Evolutionary conservation across 495 filamentous ascomycete genomes (phyloP), one percentile per base, ranked within the genome.

Genomic region (Aspergillus sclerotioniger): DNA sequence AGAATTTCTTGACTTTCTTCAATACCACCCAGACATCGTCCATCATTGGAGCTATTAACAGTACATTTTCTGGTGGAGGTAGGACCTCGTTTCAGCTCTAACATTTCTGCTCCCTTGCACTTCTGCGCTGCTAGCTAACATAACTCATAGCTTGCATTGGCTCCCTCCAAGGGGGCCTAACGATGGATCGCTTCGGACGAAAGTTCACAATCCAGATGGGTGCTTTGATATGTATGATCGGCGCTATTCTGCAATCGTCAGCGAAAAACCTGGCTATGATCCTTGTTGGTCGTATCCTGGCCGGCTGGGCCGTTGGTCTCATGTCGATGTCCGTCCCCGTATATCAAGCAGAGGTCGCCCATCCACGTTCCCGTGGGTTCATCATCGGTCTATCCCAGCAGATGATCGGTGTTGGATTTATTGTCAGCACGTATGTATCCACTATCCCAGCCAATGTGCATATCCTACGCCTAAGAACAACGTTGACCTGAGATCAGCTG

Each of bases 301-400:
- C 82, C 2, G 84, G 86, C 13, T 80, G 82, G 71, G 86, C 83
- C 21, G 80, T 87, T 51, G 84, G 83, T 46, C 71, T 83, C 32
- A 75, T 83, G 64, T 78, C 71, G 35, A 84, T 82, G 75, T 76
- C 82, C 46, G 81, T 84, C 48, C 84, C 82, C 8, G 81, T 86
- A 20, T 84, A 83, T 64, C 69, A 84, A 13, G 79, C 82, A 3
- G 81, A 84, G 62, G 77, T 77, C 66, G 73, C 79, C 0, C 73
- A 80, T 48, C 77, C 77, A 9, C 74, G 76, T 32, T 80, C 77
- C 41, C 75, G 79, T 65, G 84, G 82, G 20, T 67, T 84, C 29
- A 79, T 86, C 50, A 80, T 84, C 46, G 83, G 81, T 10, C 64
- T 84, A 35, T 75, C 82, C 28, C 84, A 85, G 59, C 82, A 85